Evolutionary conservation across 352 stramenopile species (phyloP), one percentile per base, ranked within the genome.

Genomic region (Detonula confervacea): DNA sequence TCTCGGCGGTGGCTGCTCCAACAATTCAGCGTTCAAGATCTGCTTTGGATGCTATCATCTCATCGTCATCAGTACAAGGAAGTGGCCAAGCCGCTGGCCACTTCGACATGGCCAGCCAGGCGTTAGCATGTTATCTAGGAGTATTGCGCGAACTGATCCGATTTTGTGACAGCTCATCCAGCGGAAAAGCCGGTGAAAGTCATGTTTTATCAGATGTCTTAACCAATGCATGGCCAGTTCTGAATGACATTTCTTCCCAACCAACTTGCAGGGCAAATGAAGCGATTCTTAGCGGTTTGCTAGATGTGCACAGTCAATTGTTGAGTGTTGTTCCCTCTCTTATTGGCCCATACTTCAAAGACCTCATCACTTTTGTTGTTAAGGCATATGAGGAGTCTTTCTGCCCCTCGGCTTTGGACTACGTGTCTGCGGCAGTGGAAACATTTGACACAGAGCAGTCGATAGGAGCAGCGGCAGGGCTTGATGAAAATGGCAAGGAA

Each of bases 401-500:
- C 18, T 52, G 71, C 73, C 54, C 67, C 14, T 66, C 56, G 11
- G 78, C 78, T 12, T 61, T 89, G 11, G 72, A 74, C 46, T 89
- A 87, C 71, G 76, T 91, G 14, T 76, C 72, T 8, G 68, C 65
- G 6, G 81, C 82, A 49, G 82, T 88, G 2, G 85, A 91, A 76
- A 63, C 61, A 56, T 91, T 91, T 77, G 61, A 78, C 12, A 68
- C 66, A n/a, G 81, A 88, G 56, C 25, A 71, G 18, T 80, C 69
- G 9, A 70, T 79, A 33, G 44, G 35, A 63, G 27, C 24, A 22
- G 57, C 70, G 6, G 59, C 70, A 27, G 59, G 70, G 9, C 62
- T 78, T 57, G 55, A 72, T 24, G 59, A 65, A 7, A 49, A 59
- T 60, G 46, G 24, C 33, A 76, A 67, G 33, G 44, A 57, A 24